Evolutionary conservation across 768 basidiomycete genomes (phyloP).

Genomic region (Boletus eberwhitei): DNA sequence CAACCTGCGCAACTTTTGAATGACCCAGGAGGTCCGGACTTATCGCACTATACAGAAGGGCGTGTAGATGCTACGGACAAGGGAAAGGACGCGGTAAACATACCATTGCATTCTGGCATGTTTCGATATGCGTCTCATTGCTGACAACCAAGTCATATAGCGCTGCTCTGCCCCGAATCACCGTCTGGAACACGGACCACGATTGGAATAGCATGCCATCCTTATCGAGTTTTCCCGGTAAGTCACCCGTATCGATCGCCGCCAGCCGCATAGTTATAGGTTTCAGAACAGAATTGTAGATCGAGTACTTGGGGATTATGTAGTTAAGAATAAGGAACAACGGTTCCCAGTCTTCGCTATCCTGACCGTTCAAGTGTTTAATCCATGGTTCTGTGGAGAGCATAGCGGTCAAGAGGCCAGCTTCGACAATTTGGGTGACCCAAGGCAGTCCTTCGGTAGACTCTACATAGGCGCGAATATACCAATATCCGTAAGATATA

Average conservation of each 20-base stretch:
- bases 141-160: conserved; percentile 5
- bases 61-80: not conserved
- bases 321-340: conserved; percentile 21
- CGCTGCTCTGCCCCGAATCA: conserved; percentile 14
- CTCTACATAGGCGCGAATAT: conserved; percentile 28
- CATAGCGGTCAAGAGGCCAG: conserved; percentile 23
- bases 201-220: conserved; percentile 14
- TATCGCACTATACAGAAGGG: conserved; percentile 18
- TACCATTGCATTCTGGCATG: conserved; percentile 29
- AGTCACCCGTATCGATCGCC: conserved; percentile 11
- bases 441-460: conserved; percentile 25
- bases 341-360: conserved; percentile 30
- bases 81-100: not conserved
- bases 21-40: conserved; percentile 22
- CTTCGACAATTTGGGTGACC: conserved; percentile 23
- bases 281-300: conserved; percentile 22
- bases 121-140: conserved; percentile 15
- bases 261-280: conserved; percentile 13
- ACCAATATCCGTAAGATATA: conserved; percentile 31
- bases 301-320: conserved; percentile 27
- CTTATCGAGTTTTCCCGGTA: conserved; percentile 14
- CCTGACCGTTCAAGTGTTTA: conserved; percentile 13
- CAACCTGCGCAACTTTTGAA: conserved; percentile 29
- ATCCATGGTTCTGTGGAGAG: conserved; percentile 28
- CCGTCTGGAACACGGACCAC: conserved; percentile 22